Evolutionary conservation across 148 eudicot genomes (phyloP).

Genomic region (Nepenthes gracilis): DNA sequence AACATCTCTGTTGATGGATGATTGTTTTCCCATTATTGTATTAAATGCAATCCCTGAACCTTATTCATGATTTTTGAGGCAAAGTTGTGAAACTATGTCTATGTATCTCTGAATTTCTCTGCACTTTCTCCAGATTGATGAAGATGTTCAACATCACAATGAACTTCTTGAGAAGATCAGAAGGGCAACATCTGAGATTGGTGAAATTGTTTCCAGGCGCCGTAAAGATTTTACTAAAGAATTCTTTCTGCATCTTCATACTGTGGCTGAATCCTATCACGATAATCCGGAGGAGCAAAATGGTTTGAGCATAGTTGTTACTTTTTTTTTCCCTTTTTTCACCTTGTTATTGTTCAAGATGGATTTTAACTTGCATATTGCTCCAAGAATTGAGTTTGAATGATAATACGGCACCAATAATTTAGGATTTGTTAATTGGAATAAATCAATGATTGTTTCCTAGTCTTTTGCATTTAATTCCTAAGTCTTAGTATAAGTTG

Average conservation of each 20-base stretch:
- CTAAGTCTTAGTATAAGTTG: too few relatives aligned
- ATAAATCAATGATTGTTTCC: too few relatives aligned
- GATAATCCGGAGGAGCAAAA: constrained; percentile 66
- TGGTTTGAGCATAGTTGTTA: constrained; percentile 32
- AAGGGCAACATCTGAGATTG: constrained; percentile 45
- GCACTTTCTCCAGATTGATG: constrained; percentile 53
- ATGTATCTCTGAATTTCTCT: not conserved
- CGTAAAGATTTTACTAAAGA: constrained; percentile 95
- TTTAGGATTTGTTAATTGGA: too few relatives aligned
- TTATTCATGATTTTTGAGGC: too few relatives aligned
- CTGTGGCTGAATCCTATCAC: constrained; percentile 71
- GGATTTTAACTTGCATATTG: too few relatives aligned
- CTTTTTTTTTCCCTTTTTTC: constrained; percentile 1
- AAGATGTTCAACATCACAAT: constrained; percentile 74
- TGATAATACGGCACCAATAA: too few relatives aligned
- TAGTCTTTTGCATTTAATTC: too few relatives aligned
- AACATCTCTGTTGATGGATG: too few relatives aligned
- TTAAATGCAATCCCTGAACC: too few relatives aligned
- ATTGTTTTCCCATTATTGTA: too few relatives aligned
- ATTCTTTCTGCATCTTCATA: constrained; percentile 68
- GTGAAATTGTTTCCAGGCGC: constrained; percentile 66
- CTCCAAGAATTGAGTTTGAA: too few relatives aligned
- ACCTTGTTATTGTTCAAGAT: too few relatives aligned
- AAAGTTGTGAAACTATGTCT: not conserved
- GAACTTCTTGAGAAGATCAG: constrained; percentile 60